Conservation (phyloP, 176 grass and related monocot genomes). For the Bolboschoenus planiculmis region DNA sequence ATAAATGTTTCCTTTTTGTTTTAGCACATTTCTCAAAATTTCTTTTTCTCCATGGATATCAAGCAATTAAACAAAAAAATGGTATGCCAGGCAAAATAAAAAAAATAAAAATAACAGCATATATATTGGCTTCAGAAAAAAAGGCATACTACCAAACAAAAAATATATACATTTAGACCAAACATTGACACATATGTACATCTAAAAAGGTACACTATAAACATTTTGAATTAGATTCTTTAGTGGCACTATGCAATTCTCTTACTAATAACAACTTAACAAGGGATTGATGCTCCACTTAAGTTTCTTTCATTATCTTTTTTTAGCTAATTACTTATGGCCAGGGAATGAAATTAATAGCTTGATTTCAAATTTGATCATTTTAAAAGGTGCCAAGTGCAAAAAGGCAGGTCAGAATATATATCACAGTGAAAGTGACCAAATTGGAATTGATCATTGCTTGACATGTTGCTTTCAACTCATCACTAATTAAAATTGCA, state of each 20-base stretch:
- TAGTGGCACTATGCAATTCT: neutral
- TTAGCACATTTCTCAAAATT: neutral
- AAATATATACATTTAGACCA: neutral
- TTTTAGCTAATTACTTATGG: neutral
- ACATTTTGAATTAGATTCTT: slow-evolving; percentile 7
- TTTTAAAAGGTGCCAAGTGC: neutral
- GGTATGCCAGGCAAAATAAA: neutral
- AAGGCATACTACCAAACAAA: neutral
- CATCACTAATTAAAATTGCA: neutral
- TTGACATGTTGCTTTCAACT: neutral
- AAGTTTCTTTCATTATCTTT: neutral
- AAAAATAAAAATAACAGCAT: neutral
- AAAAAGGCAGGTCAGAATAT: neutral
- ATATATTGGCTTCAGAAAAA: neutral
- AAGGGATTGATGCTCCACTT: neutral
- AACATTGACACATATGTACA: neutral
- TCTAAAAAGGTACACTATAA: neutral
- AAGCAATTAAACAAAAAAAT: neutral
- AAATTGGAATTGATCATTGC: neutral
- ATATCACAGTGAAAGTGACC: neutral
- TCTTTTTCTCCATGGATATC: neutral
- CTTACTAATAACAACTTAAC: neutral
- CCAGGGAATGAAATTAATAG: neutral
- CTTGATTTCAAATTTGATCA: neutral
- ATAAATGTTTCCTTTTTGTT: neutral